phyloP scores from a whole-genome alignment of 179 eudicot genomes.

The Monotropa hypopitys region DNA sequence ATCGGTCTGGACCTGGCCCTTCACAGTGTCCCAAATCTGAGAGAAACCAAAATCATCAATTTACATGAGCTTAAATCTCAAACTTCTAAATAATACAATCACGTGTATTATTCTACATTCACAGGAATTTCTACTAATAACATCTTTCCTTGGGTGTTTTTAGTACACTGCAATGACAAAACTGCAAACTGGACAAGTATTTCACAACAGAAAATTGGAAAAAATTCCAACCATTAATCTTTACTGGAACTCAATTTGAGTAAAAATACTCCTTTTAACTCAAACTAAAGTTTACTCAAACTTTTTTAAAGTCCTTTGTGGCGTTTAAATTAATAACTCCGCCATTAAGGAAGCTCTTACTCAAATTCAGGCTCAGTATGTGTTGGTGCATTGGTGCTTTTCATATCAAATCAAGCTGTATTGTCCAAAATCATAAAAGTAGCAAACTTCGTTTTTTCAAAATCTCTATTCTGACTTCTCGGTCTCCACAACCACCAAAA shows the following conservation, averaged over 20 bases:
- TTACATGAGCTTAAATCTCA: conserved; percentile 12
- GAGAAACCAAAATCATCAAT: conserved; percentile 2
- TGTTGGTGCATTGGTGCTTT: not conserved
- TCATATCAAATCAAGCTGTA: not conserved
- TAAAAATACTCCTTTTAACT: too few species aligned
- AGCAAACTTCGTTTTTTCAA: not conserved
- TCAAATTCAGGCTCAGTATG: not conserved
- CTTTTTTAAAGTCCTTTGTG: not conserved
- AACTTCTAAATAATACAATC: conserved; percentile 11
- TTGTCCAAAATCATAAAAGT: not conserved
- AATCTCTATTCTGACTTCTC: not conserved
- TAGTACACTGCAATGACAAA: not conserved
- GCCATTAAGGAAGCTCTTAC: not conserved
- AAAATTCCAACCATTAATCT: not conserved
- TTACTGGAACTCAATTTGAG: not conserved
- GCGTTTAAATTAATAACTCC: not conserved
- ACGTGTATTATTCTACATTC: not conserved
- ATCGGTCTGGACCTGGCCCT: conserved; percentile 88
- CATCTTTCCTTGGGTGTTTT: not conserved
- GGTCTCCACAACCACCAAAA: not conserved
- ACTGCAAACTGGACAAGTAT: not conserved
- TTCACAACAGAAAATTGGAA: not conserved
- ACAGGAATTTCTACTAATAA: not conserved
- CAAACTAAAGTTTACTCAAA: not conserved
- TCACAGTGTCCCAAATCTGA: conserved; percentile 89